Base-by-base conservation (phyloP, 371 early-diverging fungal genomes). In the Syncephalastrum monosporum region DNA sequence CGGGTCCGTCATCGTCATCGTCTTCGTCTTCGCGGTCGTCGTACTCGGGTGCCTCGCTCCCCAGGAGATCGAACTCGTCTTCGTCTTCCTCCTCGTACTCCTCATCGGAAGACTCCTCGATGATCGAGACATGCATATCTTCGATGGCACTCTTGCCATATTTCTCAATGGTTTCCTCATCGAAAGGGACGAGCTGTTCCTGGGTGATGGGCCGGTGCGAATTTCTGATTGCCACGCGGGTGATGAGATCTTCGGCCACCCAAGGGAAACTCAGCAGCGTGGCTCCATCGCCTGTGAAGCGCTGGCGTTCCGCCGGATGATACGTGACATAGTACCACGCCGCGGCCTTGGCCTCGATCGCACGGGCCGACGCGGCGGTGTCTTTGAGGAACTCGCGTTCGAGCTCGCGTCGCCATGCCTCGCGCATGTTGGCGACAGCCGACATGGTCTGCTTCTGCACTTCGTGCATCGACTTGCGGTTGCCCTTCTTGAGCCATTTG, bases 271-370 rank as follows among this genome's bases (percentile, higher is more conserved):
- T 79, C 19, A 85, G 58, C 29, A 72, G 71, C 2, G 44, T 57
- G 0, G 65, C 69, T 44, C 68, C 65, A 0, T 60, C 24, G 7
- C 64, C 60, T 4, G 49, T 15, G 5, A 61, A 68, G 5, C 64
- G 41, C 4, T 42, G 29, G 12, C 74, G 62, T 50, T 71, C 71
- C 8, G 55, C 53, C 0, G 75, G 72, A 43, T 86, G 79, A 58
- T 91, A 91, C 0, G 87, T 81, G 8, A 83, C 88, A 50, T 85
- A 86, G 51, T 91, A 89, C 91, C 91, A 91, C 0, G 90, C 89
- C 0, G 83, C 83, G 0, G 90, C 91, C 59, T 89, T 89, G 1
- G 75, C 64, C 17, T 82, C 64, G 42, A 75, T 58, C 8, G 10
- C 38, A 10, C 38, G 38, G 38, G 12, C 38, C 5, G 38, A 10